Evolutionary conservation across 2,329 filamentous ascomycete genomes (phyloP), one percentile per base, ranked within the genome.

Genomic region (Emergomyces orientalis): DNA sequence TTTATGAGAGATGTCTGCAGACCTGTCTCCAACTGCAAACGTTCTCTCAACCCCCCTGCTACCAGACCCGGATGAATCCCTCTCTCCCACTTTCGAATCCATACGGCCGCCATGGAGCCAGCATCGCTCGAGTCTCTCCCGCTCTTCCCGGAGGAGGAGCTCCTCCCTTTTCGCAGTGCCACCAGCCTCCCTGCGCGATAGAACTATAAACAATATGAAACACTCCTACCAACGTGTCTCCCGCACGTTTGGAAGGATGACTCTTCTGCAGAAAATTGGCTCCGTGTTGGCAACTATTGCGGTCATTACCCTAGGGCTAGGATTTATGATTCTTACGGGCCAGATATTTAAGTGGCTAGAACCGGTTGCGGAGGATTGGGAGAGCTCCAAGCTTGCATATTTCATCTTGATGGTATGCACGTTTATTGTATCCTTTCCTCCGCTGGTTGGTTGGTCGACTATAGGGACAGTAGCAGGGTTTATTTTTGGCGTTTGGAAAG

Each of bases 391-490:
- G 0, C 86, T 83, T 60, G 93, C 91, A 52, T 89, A 86, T 80
- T 75, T 86, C 64, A 83, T 97, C 59, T 80, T 94, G 47, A 96
- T 91, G 84, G 73, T 83, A 39, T 78, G 90, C 69, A 87, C 89
- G 43, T 91, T 92, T 73, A 72, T 83, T 49, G 88, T 91, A 19
- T 90, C 88, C 1, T 95, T 96, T 74, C 92, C 92, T 25, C 92
- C 92, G 1, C 76, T 96, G 69, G 88, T 97, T 66, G 92, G 92
- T 17, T 96, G 96, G 79, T 90, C 88, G 65, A 90, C 88, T 1
- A 87, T 88, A 69, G 80, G 88, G 37, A 89, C 87, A 1, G 80
- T 88, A 25, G 79, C 85, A 3, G 88, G 88, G 0, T 90, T 89
- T 70, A 83, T 90, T 19, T 90, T 87, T 72, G 88, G 88, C 0